Evolutionary conservation across 164 flowering plant species (phyloP).

Genomic region (Tinospora cordifolia): DNA sequence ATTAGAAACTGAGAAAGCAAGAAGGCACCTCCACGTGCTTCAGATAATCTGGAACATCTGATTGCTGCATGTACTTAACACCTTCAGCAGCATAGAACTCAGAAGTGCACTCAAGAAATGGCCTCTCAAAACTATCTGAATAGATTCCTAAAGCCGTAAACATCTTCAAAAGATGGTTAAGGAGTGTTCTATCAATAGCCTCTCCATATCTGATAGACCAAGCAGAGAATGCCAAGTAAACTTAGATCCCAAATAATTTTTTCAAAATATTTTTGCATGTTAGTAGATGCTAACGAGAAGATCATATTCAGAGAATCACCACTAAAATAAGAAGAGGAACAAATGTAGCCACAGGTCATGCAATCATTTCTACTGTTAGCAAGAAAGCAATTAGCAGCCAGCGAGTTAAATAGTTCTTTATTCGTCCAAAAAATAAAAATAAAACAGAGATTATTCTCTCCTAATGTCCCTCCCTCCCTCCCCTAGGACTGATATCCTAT

Average conservation of each 20-base stretch:
- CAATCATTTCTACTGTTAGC: background rate
- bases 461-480: too few relatives aligned
- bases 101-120: conserved; percentile 85
- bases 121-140: conserved; percentile 91
- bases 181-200: conserved; percentile 81
- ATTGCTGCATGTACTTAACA: conserved; percentile 88
- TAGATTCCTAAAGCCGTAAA: conserved; percentile 92
- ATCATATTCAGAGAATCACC: background rate
- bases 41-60: conserved; percentile 94
- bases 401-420: background rate
- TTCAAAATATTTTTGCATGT: too few relatives aligned
- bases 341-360: background rate
- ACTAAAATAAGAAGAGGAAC: background rate
- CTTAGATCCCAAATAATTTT: conserved; percentile 2
- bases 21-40: conserved; percentile 88
- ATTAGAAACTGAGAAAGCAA: conserved; percentile 10
- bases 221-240: conserved; percentile 7
- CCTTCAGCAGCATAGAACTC: conserved; percentile 99
- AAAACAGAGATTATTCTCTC: too few relatives aligned
- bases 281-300: background rate
- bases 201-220: conserved; percentile 72
- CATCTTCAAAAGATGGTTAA: conserved; percentile 96
- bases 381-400: background rate
- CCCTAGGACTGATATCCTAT: too few relatives aligned
- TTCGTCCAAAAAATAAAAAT: background rate